Base-by-base conservation (phyloP, 352 stramenopile species). In the Blastocystis sp. region DNA sequence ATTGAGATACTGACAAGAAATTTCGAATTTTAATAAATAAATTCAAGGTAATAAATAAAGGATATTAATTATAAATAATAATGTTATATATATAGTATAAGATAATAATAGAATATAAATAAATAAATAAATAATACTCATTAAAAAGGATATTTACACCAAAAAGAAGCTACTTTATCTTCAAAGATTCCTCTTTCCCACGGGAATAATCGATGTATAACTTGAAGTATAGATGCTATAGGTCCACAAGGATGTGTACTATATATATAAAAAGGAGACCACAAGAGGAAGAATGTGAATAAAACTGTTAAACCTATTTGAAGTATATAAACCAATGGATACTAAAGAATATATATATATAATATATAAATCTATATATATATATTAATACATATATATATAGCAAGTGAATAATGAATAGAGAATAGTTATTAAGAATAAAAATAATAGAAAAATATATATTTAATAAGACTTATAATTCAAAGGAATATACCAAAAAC, bases 111-210 rank as follows among this genome's bases (percentile, higher is more conserved):
- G n/a, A n/a, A n/a, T n/a, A n/a, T n/a, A n/a, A n/a, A n/a, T n/a
- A n/a, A n/a, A n/a, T n/a, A n/a, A 25, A 24, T 55, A 18, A 21
- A 39, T 69, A 1, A 74, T 59, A 2, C 67, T 74, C 9, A 84
- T 79, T n/a, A n/a, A n/a, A n/a, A n/a, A n/a, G n/a, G n/a, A n/a
- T n/a, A n/a, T n/a, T n/a, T n/a, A 68, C 82, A 95, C 87, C 86
- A 95, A 36, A 93, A 70, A 67, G 93, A 94, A 21, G 86, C 76
- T 7, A 96, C 89, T 66, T 96, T 95, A 65, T 93, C 86, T 74
- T 96, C 89, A 70, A 95, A 96, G 30, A 96, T 67, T 4, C 89
- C 87, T 16, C 89, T 75, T 13, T 79, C 72, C 58, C 95, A 88
- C 1, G 89, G 89, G 59, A 96, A 95, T 28, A 95, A 79, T 19